phyloP scores from a whole-genome alignment of 768 basidiomycete species.

The Baorangia bicolor region DNA sequence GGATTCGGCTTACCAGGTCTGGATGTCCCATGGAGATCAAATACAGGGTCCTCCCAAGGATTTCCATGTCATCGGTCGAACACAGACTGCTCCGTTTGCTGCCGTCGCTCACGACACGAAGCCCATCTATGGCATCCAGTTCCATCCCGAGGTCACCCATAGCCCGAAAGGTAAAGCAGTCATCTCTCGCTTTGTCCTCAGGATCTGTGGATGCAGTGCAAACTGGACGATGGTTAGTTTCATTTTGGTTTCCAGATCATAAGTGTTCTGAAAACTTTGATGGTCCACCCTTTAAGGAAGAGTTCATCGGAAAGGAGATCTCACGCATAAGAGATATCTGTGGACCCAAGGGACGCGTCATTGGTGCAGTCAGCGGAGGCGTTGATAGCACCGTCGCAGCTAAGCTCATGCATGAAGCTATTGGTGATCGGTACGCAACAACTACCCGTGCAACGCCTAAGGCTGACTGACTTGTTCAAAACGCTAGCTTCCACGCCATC shows the following conservation, averaged over 20 bases:
- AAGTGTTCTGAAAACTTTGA: neutral
- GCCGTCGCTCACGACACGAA: conserved; percentile 90
- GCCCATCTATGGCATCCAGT: conserved; percentile 94
- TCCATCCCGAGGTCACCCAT: conserved; percentile 98
- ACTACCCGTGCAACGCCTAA: neutral
- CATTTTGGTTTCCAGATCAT: conserved; percentile 2
- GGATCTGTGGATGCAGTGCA: conserved; percentile 76
- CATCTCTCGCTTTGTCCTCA: conserved; percentile 78
- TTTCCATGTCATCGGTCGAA: conserved; percentile 88
- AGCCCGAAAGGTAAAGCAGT: conserved; percentile 87
- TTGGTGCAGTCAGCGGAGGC: conserved; percentile 96
- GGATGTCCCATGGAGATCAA: conserved; percentile 99
- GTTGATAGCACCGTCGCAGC: conserved; percentile 98
- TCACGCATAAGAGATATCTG: conserved; percentile 91
- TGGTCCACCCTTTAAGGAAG: conserved; percentile 55
- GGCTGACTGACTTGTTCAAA: neutral
- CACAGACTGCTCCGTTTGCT: conserved; percentile 85
- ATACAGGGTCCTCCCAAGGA: conserved; percentile 75
- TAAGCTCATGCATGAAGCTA: conserved; percentile 99
- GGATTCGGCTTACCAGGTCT: conserved; percentile 64
- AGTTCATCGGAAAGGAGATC: conserved; percentile 97
- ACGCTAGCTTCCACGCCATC: conserved; percentile 90
- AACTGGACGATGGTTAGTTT: conserved; percentile 90
- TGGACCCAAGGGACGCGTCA: conserved; percentile 91
- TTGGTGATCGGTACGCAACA: conserved; percentile 79